These are phyloP conservation scores for Aschersonia sp. DNA, from an alignment of 2,329 filamentous ascomycete species.

Conservation along the genomic window DNA sequence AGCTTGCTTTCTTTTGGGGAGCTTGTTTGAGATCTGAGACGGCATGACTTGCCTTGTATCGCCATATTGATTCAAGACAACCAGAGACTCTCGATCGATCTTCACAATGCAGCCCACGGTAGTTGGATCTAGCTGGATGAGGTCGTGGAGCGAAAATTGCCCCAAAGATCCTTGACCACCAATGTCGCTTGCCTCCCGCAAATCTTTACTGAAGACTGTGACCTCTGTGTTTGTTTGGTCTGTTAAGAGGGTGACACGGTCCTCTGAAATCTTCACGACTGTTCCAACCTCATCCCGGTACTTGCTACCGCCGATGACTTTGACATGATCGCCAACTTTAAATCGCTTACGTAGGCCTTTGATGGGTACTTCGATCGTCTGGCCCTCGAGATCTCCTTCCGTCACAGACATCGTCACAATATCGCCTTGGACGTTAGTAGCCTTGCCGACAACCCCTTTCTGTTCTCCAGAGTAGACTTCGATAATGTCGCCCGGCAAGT, in stretches of 20 bases:
- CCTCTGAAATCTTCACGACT: constrained; percentile 85
- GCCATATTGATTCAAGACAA: constrained; percentile 82
- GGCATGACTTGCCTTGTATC: constrained; percentile 71
- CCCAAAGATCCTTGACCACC: constrained; percentile 74
- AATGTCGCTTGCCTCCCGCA: constrained; percentile 84
- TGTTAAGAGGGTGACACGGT: constrained; percentile 82
- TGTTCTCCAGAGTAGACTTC: constrained; percentile 95
- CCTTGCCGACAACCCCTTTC: constrained; percentile 75
- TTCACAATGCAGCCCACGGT: constrained; percentile 92
- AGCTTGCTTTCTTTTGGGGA: constrained; percentile 67
- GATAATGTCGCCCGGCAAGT: constrained; percentile 87
- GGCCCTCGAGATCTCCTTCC: constrained; percentile 68
- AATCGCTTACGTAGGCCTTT: constrained; percentile 90
- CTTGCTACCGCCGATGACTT: constrained; percentile 90
- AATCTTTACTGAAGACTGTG: constrained; percentile 94
- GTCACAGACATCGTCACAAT: constrained; percentile 82
- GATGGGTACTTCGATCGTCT: constrained; percentile 82
- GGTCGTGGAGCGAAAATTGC: constrained; percentile 81
- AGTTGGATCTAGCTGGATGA: constrained; percentile 84
- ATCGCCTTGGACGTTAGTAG: constrained; percentile 74
- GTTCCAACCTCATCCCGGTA: constrained; percentile 94
- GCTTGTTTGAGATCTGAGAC: constrained; percentile 81
- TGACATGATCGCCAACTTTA: constrained; percentile 89
- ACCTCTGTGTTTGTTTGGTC: constrained; percentile 90
- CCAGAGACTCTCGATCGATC: constrained; percentile 84